These are phyloP conservation scores for Penicillium salamii DNA, from an alignment of 495 filamentous ascomycete genomes.

Conservation along the genomic window DNA sequence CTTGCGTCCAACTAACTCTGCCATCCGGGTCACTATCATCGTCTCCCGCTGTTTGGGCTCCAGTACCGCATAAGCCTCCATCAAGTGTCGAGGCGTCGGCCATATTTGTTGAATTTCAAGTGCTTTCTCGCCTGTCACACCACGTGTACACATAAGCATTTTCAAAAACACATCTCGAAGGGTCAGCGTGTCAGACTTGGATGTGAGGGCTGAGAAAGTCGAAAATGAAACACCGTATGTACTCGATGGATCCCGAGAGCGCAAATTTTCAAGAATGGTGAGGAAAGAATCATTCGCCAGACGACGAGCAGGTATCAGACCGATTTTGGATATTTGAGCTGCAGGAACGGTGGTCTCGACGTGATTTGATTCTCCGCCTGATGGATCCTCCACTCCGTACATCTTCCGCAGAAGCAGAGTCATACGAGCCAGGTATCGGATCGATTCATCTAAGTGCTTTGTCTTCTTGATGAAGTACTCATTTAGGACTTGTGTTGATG, in stretches of 20 bases:
- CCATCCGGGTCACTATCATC: slow-evolving; percentile 52
- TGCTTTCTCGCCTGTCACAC: slow-evolving; percentile 78
- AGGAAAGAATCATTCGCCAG: slow-evolving; percentile 67
- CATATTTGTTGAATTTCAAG: slow-evolving; percentile 74
- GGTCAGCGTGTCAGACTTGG: slow-evolving; percentile 71
- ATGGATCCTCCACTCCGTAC: slow-evolving; percentile 52
- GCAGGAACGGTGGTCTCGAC: not conserved
- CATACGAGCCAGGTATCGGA: slow-evolving; percentile 74
- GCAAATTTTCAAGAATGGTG: slow-evolving; percentile 58
- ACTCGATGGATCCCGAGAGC: slow-evolving; percentile 40
- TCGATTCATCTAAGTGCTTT: slow-evolving; percentile 72
- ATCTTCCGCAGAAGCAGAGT: slow-evolving; percentile 63
- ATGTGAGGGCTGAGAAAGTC: slow-evolving; percentile 67
- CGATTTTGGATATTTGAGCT: slow-evolving; percentile 10
- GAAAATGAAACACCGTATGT: slow-evolving; percentile 68
- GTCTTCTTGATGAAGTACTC: slow-evolving; percentile 82
- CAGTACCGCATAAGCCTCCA: slow-evolving; percentile 62
- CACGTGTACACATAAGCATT: slow-evolving; percentile 82
- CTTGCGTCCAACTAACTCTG: slow-evolving; percentile 61
- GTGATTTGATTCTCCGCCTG: slow-evolving; percentile 7
- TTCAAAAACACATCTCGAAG: slow-evolving; percentile 76
- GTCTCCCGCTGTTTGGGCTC: slow-evolving; percentile 44
- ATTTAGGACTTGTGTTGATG: slow-evolving; percentile 77
- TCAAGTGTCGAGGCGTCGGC: slow-evolving; percentile 67
- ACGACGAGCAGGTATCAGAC: slow-evolving; percentile 62